A percentile compares a stretch with the other conserved stretches of the same genome.
Evolutionary conservation across 495 filamentous ascomycete species (phyloP).

Genomic region (Neurospora sp.): DNA sequence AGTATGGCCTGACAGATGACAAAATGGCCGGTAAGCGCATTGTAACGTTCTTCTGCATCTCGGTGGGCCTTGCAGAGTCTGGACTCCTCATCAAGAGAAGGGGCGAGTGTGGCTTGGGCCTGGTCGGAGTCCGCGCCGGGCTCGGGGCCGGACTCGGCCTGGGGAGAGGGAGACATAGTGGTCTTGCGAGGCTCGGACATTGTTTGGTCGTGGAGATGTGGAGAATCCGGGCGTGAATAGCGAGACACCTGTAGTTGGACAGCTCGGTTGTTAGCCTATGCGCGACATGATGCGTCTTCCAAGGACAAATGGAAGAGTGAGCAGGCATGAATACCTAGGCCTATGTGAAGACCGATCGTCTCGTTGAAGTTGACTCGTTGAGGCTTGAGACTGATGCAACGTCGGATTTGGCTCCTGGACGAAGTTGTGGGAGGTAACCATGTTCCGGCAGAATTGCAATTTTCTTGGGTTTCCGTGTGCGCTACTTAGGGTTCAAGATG

Average conservation of each 20-base stretch:
- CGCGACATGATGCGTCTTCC: background rate
- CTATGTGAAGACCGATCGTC: background rate
- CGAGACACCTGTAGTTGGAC: background rate
- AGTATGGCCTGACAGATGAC: no score
- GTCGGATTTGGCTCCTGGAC: background rate
- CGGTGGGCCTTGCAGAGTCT: background rate
- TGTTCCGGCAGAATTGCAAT: background rate
- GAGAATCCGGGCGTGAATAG: rapidly evolving
- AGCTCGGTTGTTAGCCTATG: background rate
- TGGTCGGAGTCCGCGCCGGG: background rate
- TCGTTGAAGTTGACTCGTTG: background rate
- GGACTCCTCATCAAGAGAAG: background rate
- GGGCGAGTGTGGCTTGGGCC: background rate
- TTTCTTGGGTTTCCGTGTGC: background rate
- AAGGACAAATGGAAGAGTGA: background rate
- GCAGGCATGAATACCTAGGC: background rate
- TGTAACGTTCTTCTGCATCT: no score
- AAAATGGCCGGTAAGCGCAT: no score
- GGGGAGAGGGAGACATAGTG: background rate
- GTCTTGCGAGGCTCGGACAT: background rate
- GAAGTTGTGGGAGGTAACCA: background rate
- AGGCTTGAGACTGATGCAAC: background rate
- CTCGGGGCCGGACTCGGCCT: background rate
- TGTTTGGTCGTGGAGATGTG: background rate
- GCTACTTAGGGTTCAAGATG: background rate